Base-by-base conservation (phyloP, 2,329 filamentous ascomycete species). In the Orbilia blumenaviensis region DNA sequence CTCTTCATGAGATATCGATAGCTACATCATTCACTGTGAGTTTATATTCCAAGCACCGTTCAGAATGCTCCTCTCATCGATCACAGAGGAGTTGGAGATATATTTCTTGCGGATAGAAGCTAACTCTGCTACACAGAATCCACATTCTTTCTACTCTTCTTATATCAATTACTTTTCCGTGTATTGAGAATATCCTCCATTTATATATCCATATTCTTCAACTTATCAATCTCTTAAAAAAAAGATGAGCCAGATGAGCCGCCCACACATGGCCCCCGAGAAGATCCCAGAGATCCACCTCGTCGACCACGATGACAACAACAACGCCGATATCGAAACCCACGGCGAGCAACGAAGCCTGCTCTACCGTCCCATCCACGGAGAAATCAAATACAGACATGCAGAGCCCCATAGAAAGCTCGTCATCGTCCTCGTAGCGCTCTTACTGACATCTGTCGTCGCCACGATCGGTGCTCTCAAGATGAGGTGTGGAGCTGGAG, bases 221-320 rank as follows among this genome's bases (percentile, higher is more conserved):
- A 7, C 27, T 48, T 27, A 34, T 44, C 36, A 2, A 38, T 48
- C 58, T 36, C 36, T 10, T 23, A 7, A 48, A 34, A 3, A 60
- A 66, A 56, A 21, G n/a, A 18, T 29, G 16, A 27, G 18, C 18
- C 3, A 23, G 7, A 67, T 75, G 69, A 29, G 23, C 18, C 50
- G 34, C 21, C 29, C 18, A 8, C 56, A 74, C 44, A 10, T 44
- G 3, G 32, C 16, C 5, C 41, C 69, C 3, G 71, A 75, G 23
- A 75, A 75, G 46, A 58, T 64, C 25, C 58, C 63, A 34, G 63
- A 75, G 44, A 68, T 75, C 54, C 38, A 64, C 29, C 7, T 76
- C 23, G 14, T 66, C 3, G 50, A 69, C 16, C 48, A 69, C 38
- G 69, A 62, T 29, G 8, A 38, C 14, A 18, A 6, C 12, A 5